Conservation (phyloP, 768 basidiomycete species). For the Tremella yokohamensis region DNA sequence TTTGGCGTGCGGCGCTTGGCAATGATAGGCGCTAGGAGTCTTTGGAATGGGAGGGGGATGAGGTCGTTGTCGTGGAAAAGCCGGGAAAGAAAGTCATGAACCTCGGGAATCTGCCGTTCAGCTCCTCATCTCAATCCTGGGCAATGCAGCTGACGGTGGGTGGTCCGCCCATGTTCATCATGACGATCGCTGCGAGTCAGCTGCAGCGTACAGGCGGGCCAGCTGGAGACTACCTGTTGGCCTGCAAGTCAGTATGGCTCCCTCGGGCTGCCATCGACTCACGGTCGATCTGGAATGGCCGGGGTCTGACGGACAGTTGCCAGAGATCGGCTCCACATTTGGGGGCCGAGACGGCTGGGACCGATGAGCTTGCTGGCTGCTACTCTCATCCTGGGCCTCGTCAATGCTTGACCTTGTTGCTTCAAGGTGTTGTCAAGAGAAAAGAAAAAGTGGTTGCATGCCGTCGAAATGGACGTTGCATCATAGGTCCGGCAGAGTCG, state of each 20-base stretch:
- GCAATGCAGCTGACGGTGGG: constrained; percentile 63
- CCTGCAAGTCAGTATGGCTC: not conserved
- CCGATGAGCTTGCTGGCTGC: too few species aligned
- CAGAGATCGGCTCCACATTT: constrained; percentile 6
- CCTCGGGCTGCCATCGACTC: not conserved
- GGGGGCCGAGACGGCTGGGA: too few species aligned
- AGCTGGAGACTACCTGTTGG: not conserved
- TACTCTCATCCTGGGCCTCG: too few species aligned
- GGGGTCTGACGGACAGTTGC: constrained; percentile 14
- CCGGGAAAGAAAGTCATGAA: constrained; percentile 84
- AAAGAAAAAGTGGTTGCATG: too few species aligned
- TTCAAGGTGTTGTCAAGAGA: too few species aligned
- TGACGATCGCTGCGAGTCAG: constrained; percentile 67
- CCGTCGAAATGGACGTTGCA: too few species aligned
- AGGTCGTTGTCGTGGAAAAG: constrained; percentile 89
- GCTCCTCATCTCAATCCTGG: not conserved
- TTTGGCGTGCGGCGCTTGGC: constrained; percentile 82
- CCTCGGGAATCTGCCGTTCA: constrained; percentile 71
- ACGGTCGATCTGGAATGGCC: constrained; percentile 4
- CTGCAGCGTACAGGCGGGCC: not conserved
- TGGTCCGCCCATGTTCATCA: constrained; percentile 99
- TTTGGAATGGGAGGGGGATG: constrained; percentile 91
- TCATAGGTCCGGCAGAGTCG: too few species aligned
- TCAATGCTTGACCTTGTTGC: too few species aligned
- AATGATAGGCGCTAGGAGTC: constrained; percentile 77